Percentiles rank a stretch among this genome's conserved stretches.
Evolutionary conservation across 148 eudicot genomes (phyloP).

Genomic region (Vaccinium macrocarpon): DNA sequence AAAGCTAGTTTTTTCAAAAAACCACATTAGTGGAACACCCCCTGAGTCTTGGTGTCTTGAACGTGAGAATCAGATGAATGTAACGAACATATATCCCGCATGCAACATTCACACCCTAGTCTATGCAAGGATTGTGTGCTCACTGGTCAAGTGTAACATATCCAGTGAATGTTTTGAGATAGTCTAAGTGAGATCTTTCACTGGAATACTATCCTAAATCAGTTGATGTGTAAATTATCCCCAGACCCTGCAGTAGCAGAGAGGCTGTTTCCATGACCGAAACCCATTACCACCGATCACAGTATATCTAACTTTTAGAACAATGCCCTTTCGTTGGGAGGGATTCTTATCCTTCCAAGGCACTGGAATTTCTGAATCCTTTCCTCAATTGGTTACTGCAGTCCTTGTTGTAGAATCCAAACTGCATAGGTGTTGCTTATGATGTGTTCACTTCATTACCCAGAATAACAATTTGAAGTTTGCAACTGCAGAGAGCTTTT

Average conservation of each 20-base stretch:
- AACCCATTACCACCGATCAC: too few species aligned
- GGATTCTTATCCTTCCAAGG: background rate
- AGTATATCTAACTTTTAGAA: background rate
- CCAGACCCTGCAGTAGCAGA: too few species aligned
- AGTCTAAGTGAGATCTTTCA: background rate
- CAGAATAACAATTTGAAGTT: slow-evolving; percentile 6
- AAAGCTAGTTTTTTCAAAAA: too few species aligned
- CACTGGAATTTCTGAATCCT: background rate
- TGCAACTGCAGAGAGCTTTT: slow-evolving; percentile 62
- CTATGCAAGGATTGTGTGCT: background rate
- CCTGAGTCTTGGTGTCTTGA: too few species aligned
- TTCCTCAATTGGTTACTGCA: background rate
- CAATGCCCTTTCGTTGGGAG: background rate
- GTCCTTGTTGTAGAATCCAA: background rate
- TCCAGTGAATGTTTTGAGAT: background rate
- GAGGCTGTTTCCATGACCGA: too few species aligned
- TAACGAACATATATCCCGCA: too few species aligned
- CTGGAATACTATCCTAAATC: background rate
- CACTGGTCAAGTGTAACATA: background rate
- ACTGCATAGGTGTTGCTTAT: background rate
- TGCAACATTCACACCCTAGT: too few species aligned
- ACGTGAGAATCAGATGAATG: too few species aligned
- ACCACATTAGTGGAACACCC: too few species aligned
- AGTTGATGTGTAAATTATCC: background rate
- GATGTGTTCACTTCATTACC: background rate